Evolutionary conservation across 202 grass and related monocot species (phyloP), one percentile per base, ranked within the genome.

Genomic region (Setaria italica): DNA sequence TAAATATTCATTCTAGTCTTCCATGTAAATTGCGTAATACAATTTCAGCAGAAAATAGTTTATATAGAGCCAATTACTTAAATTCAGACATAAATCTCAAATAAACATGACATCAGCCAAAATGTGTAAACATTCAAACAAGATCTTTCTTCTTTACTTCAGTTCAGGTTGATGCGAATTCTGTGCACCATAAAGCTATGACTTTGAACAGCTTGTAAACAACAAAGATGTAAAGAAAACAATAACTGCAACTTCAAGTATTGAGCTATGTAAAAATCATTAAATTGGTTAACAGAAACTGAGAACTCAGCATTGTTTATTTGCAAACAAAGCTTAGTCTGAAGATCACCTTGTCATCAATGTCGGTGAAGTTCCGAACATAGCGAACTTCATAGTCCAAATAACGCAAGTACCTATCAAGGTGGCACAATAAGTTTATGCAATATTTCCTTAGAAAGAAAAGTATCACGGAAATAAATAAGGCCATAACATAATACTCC

Each of bases 331-430:
- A 41, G 67, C n/a, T 75, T 70, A 84, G 43, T 16, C 16, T 0
- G 0, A 13, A 72, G 66, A 54, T 79, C 59, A 99, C 97, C 97
- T 99, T 99, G 84, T 99, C 97, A 84, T 99, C 97, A 70, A 99
- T 94, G 87, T 99, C 96, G 0, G 96, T 99, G 45, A 99, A 99
- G 80, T 99, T 99, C 67, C 96, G 88, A 76, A 99, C 93, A 91
- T 99, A 99, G 14, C 69, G 56, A 49, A 99, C 93, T 86, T 96
- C 79, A 72, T 92, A 96, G 30, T 84, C 92, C 87, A 90, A 85
- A 84, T 96, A 91, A 16, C 67, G 59, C 80, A 99, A 76, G 74
- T 94, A 99, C 88, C 97, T 97, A 85, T 74, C 41, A 88, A 56
- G 39, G 71, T 37, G 74, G 11, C 37, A 80, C 2, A 62, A 50